Percentiles rank a stretch among this genome's conserved stretches.
These are phyloP conservation scores for Ilyonectria destructans DNA, from an alignment of 2,329 filamentous ascomycete species.

Conservation along the genomic window DNA sequence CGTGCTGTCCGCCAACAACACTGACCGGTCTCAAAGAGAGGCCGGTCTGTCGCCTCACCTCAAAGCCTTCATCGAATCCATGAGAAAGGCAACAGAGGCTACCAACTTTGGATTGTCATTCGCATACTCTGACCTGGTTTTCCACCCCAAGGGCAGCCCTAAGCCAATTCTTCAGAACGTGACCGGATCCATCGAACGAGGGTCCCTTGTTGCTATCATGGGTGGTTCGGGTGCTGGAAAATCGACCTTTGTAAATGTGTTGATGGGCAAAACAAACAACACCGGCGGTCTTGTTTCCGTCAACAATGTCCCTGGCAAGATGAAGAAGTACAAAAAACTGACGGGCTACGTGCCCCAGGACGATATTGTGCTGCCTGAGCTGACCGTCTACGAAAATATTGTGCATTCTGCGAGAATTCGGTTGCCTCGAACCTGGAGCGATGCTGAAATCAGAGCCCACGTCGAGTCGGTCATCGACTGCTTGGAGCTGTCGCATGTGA, in stretches of 20 bases:
- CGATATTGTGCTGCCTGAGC: constrained; percentile 72
- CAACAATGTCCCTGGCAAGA: constrained; percentile 65
- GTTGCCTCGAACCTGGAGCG: constrained; percentile 67
- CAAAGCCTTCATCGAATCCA: constrained; percentile 67
- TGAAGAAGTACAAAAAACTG: constrained; percentile 71
- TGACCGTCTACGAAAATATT: constrained; percentile 76
- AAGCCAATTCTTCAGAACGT: constrained; percentile 68
- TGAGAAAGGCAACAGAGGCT: constrained; percentile 67
- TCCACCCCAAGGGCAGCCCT: constrained; percentile 62
- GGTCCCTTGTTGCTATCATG: constrained; percentile 73
- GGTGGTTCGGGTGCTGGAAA: constrained; percentile 74
- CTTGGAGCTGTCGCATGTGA: constrained; percentile 67
- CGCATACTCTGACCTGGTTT: constrained; percentile 66
- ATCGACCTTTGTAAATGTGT: constrained; percentile 72
- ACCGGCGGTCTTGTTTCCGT: constrained; percentile 68
- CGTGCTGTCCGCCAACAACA: constrained; percentile 51
- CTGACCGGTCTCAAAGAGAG: constrained; percentile 36
- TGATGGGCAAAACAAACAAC: constrained; percentile 72
- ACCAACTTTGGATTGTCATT: constrained; percentile 69
- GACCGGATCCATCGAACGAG: constrained; percentile 69
- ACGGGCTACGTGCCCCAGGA: constrained; percentile 76
- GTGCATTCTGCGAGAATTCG: constrained; percentile 71
- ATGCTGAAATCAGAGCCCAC: constrained; percentile 65
- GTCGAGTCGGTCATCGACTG: constrained; percentile 72
- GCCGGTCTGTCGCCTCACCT: constrained; percentile 55